These are phyloP conservation scores for Rhexocercosporidium sp. DNA, from an alignment of 2,329 filamentous ascomycete species.

Conservation along the genomic window DNA sequence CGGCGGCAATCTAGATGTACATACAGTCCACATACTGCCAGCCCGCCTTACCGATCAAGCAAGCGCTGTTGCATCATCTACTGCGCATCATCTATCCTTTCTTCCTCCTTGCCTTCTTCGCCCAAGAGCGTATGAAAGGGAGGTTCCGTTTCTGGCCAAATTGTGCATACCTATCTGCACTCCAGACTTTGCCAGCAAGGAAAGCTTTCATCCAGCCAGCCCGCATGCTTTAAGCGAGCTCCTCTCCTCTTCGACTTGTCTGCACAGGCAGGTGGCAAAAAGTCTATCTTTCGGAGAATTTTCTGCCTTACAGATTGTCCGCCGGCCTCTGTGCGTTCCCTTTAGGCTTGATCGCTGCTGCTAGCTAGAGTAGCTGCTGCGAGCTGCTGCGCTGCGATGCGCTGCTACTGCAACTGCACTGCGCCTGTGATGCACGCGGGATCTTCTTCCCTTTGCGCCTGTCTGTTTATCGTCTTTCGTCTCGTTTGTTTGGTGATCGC, in stretches of 20 bases:
- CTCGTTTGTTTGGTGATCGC: constrained; percentile 3
- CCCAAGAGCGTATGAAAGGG: background rate
- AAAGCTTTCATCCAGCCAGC: constrained; percentile 33
- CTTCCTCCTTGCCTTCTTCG: constrained; percentile 18
- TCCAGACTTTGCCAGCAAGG: constrained; percentile 32
- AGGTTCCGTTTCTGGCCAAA: constrained; percentile 14
- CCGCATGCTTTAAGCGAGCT: constrained; percentile 23
- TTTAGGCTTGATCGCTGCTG: constrained; percentile 34
- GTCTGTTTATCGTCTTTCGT: constrained; percentile 22
- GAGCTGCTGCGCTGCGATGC: constrained; percentile 3
- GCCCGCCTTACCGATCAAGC: constrained; percentile 27
- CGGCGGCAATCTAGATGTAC: constrained; percentile 11
- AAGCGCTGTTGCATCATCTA: constrained; percentile 27
- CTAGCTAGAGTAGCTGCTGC: constrained; percentile 20
- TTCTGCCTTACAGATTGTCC: constrained; percentile 29
- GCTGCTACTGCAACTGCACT: constrained; percentile 10
- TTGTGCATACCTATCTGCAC: constrained; percentile 31
- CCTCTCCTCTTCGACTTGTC: background rate
- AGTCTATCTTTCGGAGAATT: constrained; percentile 41
- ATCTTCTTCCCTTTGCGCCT: constrained; percentile 25
- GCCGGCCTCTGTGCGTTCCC: constrained; percentile 35
- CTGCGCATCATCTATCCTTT: constrained; percentile 26
- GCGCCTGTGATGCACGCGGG: constrained; percentile 28
- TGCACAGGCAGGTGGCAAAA: constrained; percentile 31
- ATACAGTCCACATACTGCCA: constrained; percentile 16